Conservation (phyloP, 2,329 filamentous ascomycete genomes). For the Leptoxyphium fumago region DNA sequence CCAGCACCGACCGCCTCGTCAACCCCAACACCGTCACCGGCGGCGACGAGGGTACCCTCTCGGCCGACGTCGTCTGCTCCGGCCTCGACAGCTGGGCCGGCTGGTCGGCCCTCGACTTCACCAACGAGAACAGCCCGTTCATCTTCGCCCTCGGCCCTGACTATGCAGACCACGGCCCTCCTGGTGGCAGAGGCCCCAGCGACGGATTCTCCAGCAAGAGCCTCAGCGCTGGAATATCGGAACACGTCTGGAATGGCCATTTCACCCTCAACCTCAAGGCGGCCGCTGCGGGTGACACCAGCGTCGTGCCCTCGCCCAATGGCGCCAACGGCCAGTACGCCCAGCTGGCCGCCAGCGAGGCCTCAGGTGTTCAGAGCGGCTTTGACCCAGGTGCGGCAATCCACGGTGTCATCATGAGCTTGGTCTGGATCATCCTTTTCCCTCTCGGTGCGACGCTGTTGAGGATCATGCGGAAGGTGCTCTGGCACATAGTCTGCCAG, state of each 20-base stretch:
- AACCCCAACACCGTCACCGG: constrained; percentile 5
- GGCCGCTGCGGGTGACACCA: constrained; percentile 15
- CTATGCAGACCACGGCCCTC: not conserved
- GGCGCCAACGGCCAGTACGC: constrained; percentile 2
- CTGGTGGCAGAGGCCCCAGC: constrained; percentile 1
- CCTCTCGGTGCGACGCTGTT: constrained; percentile 22
- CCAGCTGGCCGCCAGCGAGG: constrained; percentile 9
- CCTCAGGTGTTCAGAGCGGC: constrained; percentile 12
- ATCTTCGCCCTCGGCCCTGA: constrained; percentile 26
- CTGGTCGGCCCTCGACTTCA: constrained; percentile 16
- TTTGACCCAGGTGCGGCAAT: constrained; percentile 8
- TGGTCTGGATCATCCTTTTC: constrained; percentile 21
- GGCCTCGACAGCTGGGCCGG: constrained; percentile 23
- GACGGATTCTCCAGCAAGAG: constrained; percentile 15
- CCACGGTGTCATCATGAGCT: constrained; percentile 19
- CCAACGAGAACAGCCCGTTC: constrained; percentile 18
- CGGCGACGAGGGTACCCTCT: constrained; percentile 10
- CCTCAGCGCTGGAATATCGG: constrained; percentile 16
- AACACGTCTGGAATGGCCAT: constrained; percentile 22
- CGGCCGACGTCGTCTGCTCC: constrained; percentile 19
- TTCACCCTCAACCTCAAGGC: constrained; percentile 26
- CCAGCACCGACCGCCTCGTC: constrained; percentile 4
- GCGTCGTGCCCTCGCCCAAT: constrained; percentile 18
- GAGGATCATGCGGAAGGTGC: constrained; percentile 24
- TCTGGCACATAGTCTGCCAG: constrained; percentile 27